Base-by-base conservation (phyloP, 1,284 basidiomycete species). In the Cryptococcus sp. region DNA sequence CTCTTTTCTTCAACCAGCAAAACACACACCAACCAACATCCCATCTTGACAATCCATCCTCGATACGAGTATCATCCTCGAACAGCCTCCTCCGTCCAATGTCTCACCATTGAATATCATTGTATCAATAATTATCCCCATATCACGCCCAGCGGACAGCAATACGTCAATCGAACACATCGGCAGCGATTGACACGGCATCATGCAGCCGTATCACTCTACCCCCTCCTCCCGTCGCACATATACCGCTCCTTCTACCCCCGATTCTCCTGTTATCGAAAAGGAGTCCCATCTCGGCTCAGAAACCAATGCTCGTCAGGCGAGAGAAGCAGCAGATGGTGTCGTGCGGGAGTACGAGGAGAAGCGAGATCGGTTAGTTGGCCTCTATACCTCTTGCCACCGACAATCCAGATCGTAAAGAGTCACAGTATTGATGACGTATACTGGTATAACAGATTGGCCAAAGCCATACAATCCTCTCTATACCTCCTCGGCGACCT, bases 401-500 rank as follows among this genome's bases (percentile, higher is more conserved):
- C n/a, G 5, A 15, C 47, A 22, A 10, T 17, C 15, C 10, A 35
- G 23, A 51, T n/a, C 48, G n/a, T 20, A 50, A 20, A n/a, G 38
- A 5, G 27, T 27, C 5, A n/a, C 20, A 11, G 23, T 20, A 57
- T 15, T n/a, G 8, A n/a, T 31, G 7, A 42, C 25, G 16, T 51
- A 19, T 15, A 15, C 25, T 27, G 40, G 19, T 47, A 13, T 20
- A 48, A 35, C 65, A 94, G 91, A 47, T 82, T 96, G 54, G 82
- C 90, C 27, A 81, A 81, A 46, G 90, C 88, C 22, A 85, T 95
- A 65, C 86, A 89, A 68, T 82, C 85, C 0, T 87, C 91, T 35
- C 85, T 85, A 69, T 74, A 80, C 19, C 84, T 97, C 49, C 81
- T 96, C 41, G 81, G 78, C 54, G 88, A 89, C 67, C 80, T 97